Evolutionary conservation across 768 basidiomycete species (phyloP).

Genomic region (Suillus spraguei): DNA sequence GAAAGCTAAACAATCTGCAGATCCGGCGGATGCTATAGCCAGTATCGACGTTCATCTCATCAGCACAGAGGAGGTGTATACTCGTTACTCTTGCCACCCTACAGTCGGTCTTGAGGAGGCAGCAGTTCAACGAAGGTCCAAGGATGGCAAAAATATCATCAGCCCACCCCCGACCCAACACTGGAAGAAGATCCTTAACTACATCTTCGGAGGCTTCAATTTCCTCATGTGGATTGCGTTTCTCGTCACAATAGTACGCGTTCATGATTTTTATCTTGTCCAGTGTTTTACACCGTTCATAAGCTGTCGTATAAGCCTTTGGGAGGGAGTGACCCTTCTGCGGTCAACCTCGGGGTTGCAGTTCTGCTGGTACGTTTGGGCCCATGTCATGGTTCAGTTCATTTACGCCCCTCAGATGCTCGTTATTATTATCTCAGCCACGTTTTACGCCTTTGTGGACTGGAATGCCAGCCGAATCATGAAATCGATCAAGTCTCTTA

Average conservation of each 20-base stretch:
- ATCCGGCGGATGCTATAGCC: constrained; percentile 42
- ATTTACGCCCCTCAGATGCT: constrained; percentile 36
- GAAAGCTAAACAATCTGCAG: constrained; percentile 24
- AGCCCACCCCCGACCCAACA: constrained; percentile 49
- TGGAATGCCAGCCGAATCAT: constrained; percentile 52
- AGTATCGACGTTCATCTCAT: constrained; percentile 53
- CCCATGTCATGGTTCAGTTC: not conserved
- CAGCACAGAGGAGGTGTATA: constrained; percentile 41
- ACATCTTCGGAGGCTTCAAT: constrained; percentile 61
- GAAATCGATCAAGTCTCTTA: constrained; percentile 59
- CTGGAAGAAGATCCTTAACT: constrained; percentile 52
- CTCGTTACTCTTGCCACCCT: constrained; percentile 45
- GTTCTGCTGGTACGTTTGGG: constrained; percentile 45
- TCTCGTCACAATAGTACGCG: constrained; percentile 45
- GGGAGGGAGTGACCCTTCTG: constrained; percentile 41
- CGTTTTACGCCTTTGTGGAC: constrained; percentile 54
- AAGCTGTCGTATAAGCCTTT: constrained; percentile 56
- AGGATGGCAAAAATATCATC: constrained; percentile 50
- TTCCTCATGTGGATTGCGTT: constrained; percentile 58
- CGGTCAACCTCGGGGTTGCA: constrained; percentile 54
- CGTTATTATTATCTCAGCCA: constrained; percentile 44
- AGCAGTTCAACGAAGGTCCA: constrained; percentile 43
- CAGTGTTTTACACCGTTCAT: constrained; percentile 12
- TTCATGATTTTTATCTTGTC: not conserved
- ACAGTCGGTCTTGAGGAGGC: constrained; percentile 48